Evolutionary conservation across 208 protist genomes (phyloP).

Genomic region (Trichomonas gallinae): DNA sequence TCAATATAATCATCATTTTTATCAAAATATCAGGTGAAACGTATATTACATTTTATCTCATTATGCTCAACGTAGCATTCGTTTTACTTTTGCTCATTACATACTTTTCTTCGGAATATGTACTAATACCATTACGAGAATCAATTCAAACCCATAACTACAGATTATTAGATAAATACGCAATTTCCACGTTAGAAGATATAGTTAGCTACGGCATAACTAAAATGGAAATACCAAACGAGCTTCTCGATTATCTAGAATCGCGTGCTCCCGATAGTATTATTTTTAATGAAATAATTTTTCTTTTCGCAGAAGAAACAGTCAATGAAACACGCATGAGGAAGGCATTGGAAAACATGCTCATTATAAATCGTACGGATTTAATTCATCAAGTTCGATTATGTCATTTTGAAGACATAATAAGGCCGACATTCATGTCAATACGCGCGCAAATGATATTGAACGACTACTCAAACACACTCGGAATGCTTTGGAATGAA

Average conservation of each 20-base stretch:
- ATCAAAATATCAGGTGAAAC: not conserved
- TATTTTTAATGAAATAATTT: not conserved
- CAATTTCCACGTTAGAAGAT: not conserved
- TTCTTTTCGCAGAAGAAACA: not conserved
- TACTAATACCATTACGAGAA: not conserved
- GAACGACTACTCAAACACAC: not conserved
- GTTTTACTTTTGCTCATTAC: not conserved
- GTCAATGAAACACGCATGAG: not conserved
- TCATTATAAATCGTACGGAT: not conserved
- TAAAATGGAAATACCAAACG: not conserved
- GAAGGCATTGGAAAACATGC: not conserved
- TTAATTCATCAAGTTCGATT: not conserved
- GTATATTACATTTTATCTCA: not conserved
- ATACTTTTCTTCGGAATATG: not conserved
- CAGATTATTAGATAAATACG: not conserved
- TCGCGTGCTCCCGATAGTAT: not conserved
- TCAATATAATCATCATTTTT: not conserved
- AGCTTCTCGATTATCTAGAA: not conserved
- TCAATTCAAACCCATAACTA: not conserved
- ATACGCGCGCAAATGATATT: not conserved
- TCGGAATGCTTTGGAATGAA: not conserved
- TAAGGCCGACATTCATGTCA: not conserved
- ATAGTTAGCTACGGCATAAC: not conserved
- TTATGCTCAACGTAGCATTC: not conserved
- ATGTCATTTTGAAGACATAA: not conserved